Evolutionary conservation across 495 filamentous ascomycete genomes (phyloP).

Genomic region (Penicillium subrubescens): DNA sequence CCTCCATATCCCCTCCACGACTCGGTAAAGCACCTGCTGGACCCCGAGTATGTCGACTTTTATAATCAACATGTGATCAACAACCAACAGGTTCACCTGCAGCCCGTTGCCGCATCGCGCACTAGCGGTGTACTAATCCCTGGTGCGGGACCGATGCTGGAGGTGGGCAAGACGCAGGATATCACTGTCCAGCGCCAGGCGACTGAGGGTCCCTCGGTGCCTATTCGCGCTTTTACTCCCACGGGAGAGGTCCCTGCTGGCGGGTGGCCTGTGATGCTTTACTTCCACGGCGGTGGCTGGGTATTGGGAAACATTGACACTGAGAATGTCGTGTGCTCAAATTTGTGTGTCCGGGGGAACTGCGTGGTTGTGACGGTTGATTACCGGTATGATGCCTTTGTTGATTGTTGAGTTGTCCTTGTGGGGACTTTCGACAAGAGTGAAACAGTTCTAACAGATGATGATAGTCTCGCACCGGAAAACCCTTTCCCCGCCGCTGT

Average conservation of each 20-base stretch:
- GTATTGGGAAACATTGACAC: slow-evolving; percentile 61
- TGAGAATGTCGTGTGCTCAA: slow-evolving; percentile 59
- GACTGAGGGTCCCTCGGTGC: slow-evolving; percentile 50
- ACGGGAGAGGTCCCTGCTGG: slow-evolving; percentile 38
- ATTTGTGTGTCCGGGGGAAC: slow-evolving; percentile 51
- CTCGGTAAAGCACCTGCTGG: slow-evolving; percentile 47
- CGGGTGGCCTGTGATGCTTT: slow-evolving; percentile 60
- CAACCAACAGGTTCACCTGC: slow-evolving; percentile 53
- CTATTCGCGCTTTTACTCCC: slow-evolving; percentile 52
- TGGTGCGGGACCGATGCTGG: slow-evolving; percentile 52
- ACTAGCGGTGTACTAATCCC: slow-evolving; percentile 55
- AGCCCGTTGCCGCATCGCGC: slow-evolving; percentile 55
- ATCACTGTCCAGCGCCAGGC: slow-evolving; percentile 46
- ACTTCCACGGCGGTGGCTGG: slow-evolving; percentile 63
- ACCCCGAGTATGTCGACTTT: slow-evolving; percentile 56
- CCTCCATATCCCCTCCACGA: slow-evolving; percentile 59
- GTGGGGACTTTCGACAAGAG: neutral
- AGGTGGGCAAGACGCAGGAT: slow-evolving; percentile 54
- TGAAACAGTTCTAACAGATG: neutral
- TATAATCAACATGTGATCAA: slow-evolving; percentile 57
- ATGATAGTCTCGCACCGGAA: slow-evolving; percentile 51
- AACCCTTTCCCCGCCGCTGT: slow-evolving; percentile 58
- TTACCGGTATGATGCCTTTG: slow-evolving; percentile 46
- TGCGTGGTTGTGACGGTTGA: slow-evolving; percentile 59
- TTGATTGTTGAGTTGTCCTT: neutral